Base-by-base conservation (phyloP, 768 basidiomycete species). In the Agrocybe pediades region DNA sequence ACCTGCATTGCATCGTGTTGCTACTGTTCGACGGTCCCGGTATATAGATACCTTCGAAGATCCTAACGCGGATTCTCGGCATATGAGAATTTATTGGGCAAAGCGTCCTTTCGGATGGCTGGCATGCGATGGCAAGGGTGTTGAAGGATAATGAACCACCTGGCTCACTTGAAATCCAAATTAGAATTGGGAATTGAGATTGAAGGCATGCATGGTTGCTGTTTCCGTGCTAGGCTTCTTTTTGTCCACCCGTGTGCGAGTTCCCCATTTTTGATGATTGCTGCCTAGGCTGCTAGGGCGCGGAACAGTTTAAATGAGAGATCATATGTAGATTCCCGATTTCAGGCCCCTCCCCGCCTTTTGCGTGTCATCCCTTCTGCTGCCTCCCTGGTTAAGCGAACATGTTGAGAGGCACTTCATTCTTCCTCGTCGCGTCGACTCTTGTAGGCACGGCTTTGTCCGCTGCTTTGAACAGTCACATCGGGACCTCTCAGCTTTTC, bases 401-500 rank as follows among this genome's bases (percentile, higher is more conserved):
- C 25, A 25, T 27, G 11, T 41, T 40, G 17, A 3, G 3, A 41
- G 45, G 25, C 20, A 17, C 48, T 24, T 25, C 41, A 7, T n/a
- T 29, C 27, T 46, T 25, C 16, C 19, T 33, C 33, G 23, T 40
- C 27, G 16, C 55, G n/a, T 41, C 55, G 29, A 40, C 24, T 24
- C 26, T 56, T 20, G 26, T 51, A 11, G 45, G 55, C 48, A 51
- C 49, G 33, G 55, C 55, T 9, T 39, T 51, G 24, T 45, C 49
- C 21, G 55, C 40, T 33, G 49, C 55, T 26, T 29, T 56, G n/a
- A 56, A 51, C 40, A 51, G 49, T 42, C 55, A 51, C 29, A 5
- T 56, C 21, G 55, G 43, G 20, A 56, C 55, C n/a, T 55, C 59
- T 4, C 41, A 53, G 30, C 48, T 71, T 26, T 66, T 73, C n/a